Conservation (phyloP, 129 eudicot genomes). For the Pulicaria dysenterica region DNA sequence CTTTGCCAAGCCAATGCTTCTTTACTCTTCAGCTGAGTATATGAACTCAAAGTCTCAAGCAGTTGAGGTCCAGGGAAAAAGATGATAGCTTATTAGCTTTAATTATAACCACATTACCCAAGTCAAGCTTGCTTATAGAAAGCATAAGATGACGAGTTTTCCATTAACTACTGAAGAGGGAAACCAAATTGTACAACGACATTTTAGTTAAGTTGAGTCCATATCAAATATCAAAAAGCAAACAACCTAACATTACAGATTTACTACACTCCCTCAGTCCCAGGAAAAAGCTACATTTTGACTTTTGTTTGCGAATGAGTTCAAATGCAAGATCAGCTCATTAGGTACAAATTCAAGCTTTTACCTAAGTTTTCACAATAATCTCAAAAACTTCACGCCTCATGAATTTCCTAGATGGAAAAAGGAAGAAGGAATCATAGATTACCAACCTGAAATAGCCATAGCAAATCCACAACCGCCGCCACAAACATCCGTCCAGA, state of each 20-base stretch:
- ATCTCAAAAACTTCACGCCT: not conserved
- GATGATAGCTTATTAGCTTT: not conserved
- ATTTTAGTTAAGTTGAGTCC: not conserved
- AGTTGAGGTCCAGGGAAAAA: not conserved
- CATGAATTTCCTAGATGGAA: not conserved
- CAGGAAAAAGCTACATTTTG: constrained; percentile 6
- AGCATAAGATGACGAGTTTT: too few relatives aligned
- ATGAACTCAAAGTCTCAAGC: not conserved
- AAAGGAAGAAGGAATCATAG: not conserved
- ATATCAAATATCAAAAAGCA: not conserved
- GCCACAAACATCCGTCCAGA: constrained; percentile 89
- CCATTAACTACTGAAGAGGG: not conserved
- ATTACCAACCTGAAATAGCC: constrained; percentile 80
- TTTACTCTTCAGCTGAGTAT: not conserved
- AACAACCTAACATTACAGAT: not conserved
- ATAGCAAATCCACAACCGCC: constrained; percentile 99
- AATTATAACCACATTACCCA: too few relatives aligned
- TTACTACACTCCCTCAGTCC: not conserved
- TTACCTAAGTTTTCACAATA: not conserved
- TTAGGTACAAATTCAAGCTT: not conserved
- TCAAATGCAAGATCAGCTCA: not conserved
- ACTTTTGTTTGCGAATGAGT: constrained; percentile 4
- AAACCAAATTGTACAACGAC: not conserved
- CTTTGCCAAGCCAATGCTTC: not conserved
- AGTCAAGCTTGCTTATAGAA: too few relatives aligned